These are phyloP conservation scores for Rosa rugosa DNA, from an alignment of 306 rosid species.

Conservation along the genomic window DNA sequence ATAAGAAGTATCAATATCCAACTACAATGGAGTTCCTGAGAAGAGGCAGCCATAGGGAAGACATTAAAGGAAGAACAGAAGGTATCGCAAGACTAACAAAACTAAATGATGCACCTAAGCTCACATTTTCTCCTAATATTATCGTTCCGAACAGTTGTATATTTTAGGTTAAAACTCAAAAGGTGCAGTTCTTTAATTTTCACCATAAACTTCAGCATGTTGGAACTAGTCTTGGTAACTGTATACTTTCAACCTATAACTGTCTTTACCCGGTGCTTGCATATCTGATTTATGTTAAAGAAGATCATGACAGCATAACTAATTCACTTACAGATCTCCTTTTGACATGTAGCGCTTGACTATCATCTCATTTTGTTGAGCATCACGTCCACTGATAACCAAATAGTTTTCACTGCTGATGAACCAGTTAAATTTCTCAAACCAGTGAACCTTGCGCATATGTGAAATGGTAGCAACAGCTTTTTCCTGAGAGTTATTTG, in stretches of 20 bases:
- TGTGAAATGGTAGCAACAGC: constrained; percentile 86
- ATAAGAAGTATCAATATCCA: not conserved
- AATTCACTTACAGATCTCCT: constrained; percentile 90
- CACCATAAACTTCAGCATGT: not conserved
- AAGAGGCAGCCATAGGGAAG: not conserved
- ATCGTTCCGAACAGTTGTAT: not conserved
- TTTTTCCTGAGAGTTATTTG: constrained; percentile 72
- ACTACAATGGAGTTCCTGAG: constrained; percentile 11
- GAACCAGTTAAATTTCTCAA: constrained; percentile 98
- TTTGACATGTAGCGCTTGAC: constrained; percentile 97
- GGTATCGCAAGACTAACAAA: not conserved
- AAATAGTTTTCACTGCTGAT: constrained; percentile 97
- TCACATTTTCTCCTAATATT: not conserved
- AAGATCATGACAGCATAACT: constrained; percentile 14
- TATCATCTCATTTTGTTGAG: constrained; percentile 99
- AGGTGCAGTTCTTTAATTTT: not conserved
- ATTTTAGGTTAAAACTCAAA: not conserved
- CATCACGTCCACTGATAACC: constrained; percentile 98
- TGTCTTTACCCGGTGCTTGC: not conserved
- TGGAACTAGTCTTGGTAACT: not conserved
- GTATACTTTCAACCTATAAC: not conserved
- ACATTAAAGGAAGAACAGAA: not conserved
- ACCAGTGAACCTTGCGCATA: constrained; percentile 99
- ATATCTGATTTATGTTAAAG: constrained; percentile 2
- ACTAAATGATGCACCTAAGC: not conserved